A percentile compares a stretch with the other conserved stretches of the same genome.
phyloP scores from a whole-genome alignment of 2,329 filamentous ascomycete species.

The Calonectria pauciramosa region DNA sequence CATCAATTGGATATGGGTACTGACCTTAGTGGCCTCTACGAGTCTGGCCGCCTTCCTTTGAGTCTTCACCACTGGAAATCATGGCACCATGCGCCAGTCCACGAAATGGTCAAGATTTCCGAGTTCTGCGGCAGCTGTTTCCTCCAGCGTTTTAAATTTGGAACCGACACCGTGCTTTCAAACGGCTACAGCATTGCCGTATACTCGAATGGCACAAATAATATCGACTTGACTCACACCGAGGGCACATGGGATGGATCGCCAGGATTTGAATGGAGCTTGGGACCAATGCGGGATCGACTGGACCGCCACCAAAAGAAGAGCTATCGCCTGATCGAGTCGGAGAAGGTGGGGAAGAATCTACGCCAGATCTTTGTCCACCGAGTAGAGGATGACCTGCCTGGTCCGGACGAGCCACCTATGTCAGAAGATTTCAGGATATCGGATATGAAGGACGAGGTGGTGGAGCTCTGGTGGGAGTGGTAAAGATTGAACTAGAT shows the following conservation, averaged over 20 bases:
- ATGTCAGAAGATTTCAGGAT: constrained; percentile 37
- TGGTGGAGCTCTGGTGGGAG: constrained; percentile 64
- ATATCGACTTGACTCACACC: constrained; percentile 59
- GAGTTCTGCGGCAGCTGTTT: constrained; percentile 71
- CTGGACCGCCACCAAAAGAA: constrained; percentile 60
- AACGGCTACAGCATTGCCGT: constrained; percentile 71
- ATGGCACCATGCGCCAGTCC: constrained; percentile 67
- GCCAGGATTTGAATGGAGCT: constrained; percentile 64
- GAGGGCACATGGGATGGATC: constrained; percentile 69
- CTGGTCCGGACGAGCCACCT: constrained; percentile 49
- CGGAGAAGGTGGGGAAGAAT: constrained; percentile 56
- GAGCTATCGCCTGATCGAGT: constrained; percentile 63
- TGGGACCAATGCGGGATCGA: constrained; percentile 63
- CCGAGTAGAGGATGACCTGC: constrained; percentile 52
- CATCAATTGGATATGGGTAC: constrained; percentile 70
- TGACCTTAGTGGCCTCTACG: constrained; percentile 72
- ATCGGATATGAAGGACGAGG: constrained; percentile 54
- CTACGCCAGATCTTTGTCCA: constrained; percentile 70
- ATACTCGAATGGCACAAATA: constrained; percentile 58
- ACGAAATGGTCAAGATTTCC: constrained; percentile 62
- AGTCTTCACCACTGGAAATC: constrained; percentile 75
- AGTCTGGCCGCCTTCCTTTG: constrained; percentile 66
- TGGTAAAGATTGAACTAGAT: constrained; percentile 30
- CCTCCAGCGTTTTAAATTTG: constrained; percentile 67
- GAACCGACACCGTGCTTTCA: constrained; percentile 63